Evolutionary conservation across 257 asterid species (phyloP), one percentile per base, ranked within the genome.

Genomic region (Ocimum tenuiflorum): DNA sequence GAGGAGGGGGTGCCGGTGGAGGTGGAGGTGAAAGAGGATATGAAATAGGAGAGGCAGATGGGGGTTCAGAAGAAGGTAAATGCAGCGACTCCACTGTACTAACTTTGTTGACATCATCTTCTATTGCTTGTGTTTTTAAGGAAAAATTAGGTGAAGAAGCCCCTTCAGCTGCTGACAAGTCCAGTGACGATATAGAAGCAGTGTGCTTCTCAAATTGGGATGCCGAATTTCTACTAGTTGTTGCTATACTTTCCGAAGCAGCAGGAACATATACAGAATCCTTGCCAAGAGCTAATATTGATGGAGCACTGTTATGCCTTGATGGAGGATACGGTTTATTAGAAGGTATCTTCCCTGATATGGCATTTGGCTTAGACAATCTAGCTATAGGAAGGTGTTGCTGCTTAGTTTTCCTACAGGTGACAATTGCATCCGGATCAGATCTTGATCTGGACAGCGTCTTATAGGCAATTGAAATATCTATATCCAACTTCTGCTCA

Each of bases 321-420:
- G 97, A 79, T 38, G 87, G 95, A 58, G 96, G 96, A 82, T 94
- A 88, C 45, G 92, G 95, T 82, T 86, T 90, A 78, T 90, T 94
- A 36, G 95, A 5, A 59, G 97, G 97, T 66, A 94, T 88, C 96
- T 96, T 86, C 83, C 91, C 79, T 51, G 99, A 88, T 27, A 79
- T 84, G 63, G 87, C 83, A 79, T 71, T 85, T 65, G 95, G 81
- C 82, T 94, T 88, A 45, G 95, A 95, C 70, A 19, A 81, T 79
- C 95, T 83, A 56, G 58, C 47, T 60, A 54, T 69, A 56, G 83
- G 83, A 12, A 74, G 36, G 49, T 87, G 95, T 67, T 77, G 91
- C 77, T 75, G 89, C 85, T 91, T 90, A 71, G 68, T 20, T 80
- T 80, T 90, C 73, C 66, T 79, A 75, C 65, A 75, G 56, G 76